These are phyloP conservation scores for Drechslerella dactyloides DNA, from an alignment of 2,329 filamentous ascomycete species.

Conservation along the genomic window DNA sequence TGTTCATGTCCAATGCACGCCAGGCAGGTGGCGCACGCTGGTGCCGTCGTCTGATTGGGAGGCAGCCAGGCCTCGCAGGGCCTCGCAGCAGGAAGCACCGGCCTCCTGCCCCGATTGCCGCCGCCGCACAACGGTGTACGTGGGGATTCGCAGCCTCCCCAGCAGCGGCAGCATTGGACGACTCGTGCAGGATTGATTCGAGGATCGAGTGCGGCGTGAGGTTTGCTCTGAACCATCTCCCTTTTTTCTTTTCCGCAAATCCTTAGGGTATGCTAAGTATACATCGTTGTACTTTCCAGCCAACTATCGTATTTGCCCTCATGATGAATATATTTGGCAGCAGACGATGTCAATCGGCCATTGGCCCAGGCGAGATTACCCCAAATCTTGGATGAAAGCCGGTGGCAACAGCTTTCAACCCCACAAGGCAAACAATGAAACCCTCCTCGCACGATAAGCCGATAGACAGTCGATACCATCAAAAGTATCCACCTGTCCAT, in stretches of 20 bases:
- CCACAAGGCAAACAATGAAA: no score
- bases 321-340: no score
- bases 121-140: conserved; percentile 16
- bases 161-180: conserved; percentile 6
- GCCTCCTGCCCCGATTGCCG: conserved; percentile 44
- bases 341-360: no score
- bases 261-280: conserved; percentile 4
- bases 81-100: conserved; percentile 47
- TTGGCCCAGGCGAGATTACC: no score
- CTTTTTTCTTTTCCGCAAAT: neutral
- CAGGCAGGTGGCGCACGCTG: conserved; percentile 38
- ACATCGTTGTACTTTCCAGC: neutral
- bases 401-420: no score
- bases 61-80: conserved; percentile 39
- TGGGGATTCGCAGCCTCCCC: neutral
- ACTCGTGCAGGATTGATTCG: neutral
- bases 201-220: neutral
- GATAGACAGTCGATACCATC: neutral
- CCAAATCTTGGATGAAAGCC: no score
- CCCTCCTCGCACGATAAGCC: no score
- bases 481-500: conserved; percentile 1
- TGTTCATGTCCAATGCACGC: conserved; percentile 18
- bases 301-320: neutral
- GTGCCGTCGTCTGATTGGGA: conserved; percentile 19
- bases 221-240: neutral